Base-by-base conservation (phyloP, 768 basidiomycete species). In the Xerocomellus amylosporus region DNA sequence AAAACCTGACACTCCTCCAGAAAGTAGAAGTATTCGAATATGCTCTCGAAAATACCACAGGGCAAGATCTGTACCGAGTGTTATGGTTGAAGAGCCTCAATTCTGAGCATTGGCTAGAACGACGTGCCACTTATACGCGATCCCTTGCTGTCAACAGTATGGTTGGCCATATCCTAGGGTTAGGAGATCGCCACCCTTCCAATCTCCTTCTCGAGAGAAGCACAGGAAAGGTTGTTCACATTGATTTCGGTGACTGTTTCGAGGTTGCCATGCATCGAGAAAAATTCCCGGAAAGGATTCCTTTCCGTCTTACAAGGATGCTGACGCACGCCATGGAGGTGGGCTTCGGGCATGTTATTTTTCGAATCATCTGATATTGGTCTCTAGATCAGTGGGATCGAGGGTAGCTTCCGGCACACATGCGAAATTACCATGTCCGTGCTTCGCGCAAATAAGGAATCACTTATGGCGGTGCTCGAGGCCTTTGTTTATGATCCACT, bases 1-100 rank as follows among this genome's bases (percentile, higher is more conserved):
- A 98, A 71, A 91, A 87, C 64, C 76, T 98, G 30, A 93, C 88
- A 30, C 77, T 98, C 5, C 80, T 99, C 46, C 96, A 99, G 70
- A 99, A 99, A 76, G 91, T 99, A 38, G 97, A 99, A 68, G 97
- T 99, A 4, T 99, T 99, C 73, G 94, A 98, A 71, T 98, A 98
- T 63, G 95, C 97, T 7, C 78, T 98, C 41, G 95, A 98, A 71
- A 98, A 98, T 65, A 98, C 97, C 2, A 98, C 94, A 0, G 97
- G 97, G 2, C 97, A 98, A 72, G 97, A 99, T 67, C 77, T 99
- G 13, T 99, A 99, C 71, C 80, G 93, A 13, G 93, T 99, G 10
- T 75, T 99, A 14, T 99, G 97, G 97, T 78, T 99, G 58, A 97
- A 95, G 77, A 93, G 91, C 66, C 71, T 79, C 57, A 95, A 92